Evolutionary conservation across 805 yeast species (phyloP).

Genomic region (Starmera amethionina): DNA sequence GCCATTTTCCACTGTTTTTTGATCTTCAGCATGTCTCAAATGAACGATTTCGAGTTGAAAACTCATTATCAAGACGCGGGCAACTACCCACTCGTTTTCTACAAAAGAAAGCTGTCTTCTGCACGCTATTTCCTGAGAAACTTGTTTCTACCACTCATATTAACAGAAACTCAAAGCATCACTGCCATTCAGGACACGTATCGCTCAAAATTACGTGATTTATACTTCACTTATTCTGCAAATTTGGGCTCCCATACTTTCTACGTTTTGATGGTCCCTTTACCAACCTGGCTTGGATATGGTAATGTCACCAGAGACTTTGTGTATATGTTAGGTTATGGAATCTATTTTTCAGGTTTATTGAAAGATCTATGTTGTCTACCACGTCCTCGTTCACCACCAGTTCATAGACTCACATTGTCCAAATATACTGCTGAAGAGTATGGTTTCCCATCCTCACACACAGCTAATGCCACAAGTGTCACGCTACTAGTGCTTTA

Average conservation of each 20-base stretch:
- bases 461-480: conserved; percentile 88
- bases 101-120: conserved; percentile 46
- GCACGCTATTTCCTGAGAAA: conserved; percentile 46
- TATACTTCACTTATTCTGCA: conserved; percentile 81
- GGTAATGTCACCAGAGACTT: conserved; percentile 49
- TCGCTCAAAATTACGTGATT: conserved; percentile 47
- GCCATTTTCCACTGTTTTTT: too few species aligned
- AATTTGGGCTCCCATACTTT: conserved; percentile 89
- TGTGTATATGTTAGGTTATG: conserved; percentile 54
- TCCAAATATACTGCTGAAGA: conserved; percentile 86
- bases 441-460: conserved; percentile 92
- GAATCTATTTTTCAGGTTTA: conserved; percentile 59
- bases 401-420: conserved; percentile 81
- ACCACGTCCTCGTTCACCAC: conserved; percentile 91
- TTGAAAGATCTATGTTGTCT: conserved; percentile 79
- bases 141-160: conserved; percentile 42
- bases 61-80: conserved; percentile 55
- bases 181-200: conserved; percentile 40
- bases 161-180: conserved; percentile 56
- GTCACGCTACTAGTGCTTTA: conserved; percentile 46
- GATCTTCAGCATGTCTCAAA: conserved; percentile 6
- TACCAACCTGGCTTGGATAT: conserved; percentile 75
- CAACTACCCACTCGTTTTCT: conserved; percentile 55
- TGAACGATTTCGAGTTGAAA: conserved; percentile 16
- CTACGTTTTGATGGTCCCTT: conserved; percentile 80